Evolutionary conservation across 2,329 filamentous ascomycete species (phyloP).

Genomic region (Dactylellina haptotyla): DNA sequence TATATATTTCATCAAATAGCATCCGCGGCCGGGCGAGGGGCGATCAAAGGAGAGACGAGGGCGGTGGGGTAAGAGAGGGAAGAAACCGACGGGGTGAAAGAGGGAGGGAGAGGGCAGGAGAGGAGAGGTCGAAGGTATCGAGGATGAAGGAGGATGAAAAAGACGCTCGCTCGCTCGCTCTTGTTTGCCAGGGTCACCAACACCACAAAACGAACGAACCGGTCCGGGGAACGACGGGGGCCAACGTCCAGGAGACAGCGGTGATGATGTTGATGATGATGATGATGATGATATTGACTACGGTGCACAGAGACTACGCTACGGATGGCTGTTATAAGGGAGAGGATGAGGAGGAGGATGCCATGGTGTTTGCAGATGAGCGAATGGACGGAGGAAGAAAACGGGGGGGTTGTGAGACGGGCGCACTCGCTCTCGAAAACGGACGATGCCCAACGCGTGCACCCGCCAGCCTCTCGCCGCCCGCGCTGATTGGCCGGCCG

Average conservation of each 20-base stretch:
- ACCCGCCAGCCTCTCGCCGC: background rate
- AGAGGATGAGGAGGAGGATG: background rate
- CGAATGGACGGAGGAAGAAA: background rate
- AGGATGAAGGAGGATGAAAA: conserved; percentile 14
- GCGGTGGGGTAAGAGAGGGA: conserved; percentile 8
- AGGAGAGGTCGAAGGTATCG: conserved; percentile 4
- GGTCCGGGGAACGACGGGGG: conserved; percentile 7
- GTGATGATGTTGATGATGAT: background rate
- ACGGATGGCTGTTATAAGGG: too few species aligned
- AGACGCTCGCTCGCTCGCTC: conserved; percentile 18
- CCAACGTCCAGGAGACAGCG: background rate
- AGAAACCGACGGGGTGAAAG: background rate
- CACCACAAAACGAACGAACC: conserved; percentile 8
- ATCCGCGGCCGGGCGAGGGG: background rate
- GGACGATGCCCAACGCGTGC: conserved; percentile 5
- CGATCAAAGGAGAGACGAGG: conserved; percentile 5
- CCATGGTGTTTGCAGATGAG: background rate
- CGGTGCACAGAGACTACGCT: too few species aligned
- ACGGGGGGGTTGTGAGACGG: background rate
- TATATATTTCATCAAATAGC: conserved; percentile 2
- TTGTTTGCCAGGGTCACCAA: conserved; percentile 22
- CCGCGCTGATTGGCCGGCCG: background rate
- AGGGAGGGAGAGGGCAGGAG: conserved; percentile 21
- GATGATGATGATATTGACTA: background rate
- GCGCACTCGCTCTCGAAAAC: conserved; percentile 1